Evolutionary conservation across 2,329 filamentous ascomycete genomes (phyloP).

Genomic region (Phaeosphaeria sp.): DNA sequence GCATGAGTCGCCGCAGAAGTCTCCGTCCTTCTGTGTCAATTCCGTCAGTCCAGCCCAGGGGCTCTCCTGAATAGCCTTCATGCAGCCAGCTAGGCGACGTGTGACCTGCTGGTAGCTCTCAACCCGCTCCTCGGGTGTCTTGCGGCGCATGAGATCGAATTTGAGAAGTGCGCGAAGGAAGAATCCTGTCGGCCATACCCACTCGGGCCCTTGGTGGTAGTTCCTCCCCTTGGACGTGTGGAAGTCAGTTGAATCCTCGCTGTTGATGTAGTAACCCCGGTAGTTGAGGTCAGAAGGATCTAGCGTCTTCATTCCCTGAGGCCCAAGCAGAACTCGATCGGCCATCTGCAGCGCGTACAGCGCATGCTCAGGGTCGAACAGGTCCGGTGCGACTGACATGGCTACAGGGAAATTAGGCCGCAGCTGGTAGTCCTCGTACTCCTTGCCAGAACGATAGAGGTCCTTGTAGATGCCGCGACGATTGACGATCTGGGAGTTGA

Average conservation of each 20-base stretch:
- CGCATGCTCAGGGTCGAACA: conserved; percentile 82
- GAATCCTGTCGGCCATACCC: conserved; percentile 97
- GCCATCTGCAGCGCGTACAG: conserved; percentile 79
- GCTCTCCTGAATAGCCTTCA: conserved; percentile 79
- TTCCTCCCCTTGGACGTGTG: conserved; percentile 92
- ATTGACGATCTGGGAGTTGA: conserved; percentile 81
- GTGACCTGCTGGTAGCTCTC: conserved; percentile 97
- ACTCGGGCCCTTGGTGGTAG: conserved; percentile 98
- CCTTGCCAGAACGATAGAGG: conserved; percentile 89
- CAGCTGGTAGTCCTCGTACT: conserved; percentile 97
- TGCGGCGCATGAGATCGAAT: conserved; percentile 81
- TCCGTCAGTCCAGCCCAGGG: conserved; percentile 92
- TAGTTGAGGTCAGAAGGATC: conserved; percentile 94
- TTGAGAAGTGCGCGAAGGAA: conserved; percentile 90
- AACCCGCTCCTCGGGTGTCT: conserved; percentile 70
- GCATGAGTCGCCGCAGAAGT: conserved; percentile 86
- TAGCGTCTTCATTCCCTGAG: conserved; percentile 93
- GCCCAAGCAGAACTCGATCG: conserved; percentile 80
- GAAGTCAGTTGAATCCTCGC: conserved; percentile 90
- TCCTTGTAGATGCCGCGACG: conserved; percentile 98
- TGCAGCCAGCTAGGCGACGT: conserved; percentile 79
- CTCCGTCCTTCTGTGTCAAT: conserved; percentile 88
- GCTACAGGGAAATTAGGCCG: conserved; percentile 93
- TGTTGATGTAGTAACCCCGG: conserved; percentile 91
- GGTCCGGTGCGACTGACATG: conserved; percentile 89